These are phyloP conservation scores for Tetrapyrgos nigripes DNA, from an alignment of 1,284 basidiomycete genomes.

Conservation along the genomic window DNA sequence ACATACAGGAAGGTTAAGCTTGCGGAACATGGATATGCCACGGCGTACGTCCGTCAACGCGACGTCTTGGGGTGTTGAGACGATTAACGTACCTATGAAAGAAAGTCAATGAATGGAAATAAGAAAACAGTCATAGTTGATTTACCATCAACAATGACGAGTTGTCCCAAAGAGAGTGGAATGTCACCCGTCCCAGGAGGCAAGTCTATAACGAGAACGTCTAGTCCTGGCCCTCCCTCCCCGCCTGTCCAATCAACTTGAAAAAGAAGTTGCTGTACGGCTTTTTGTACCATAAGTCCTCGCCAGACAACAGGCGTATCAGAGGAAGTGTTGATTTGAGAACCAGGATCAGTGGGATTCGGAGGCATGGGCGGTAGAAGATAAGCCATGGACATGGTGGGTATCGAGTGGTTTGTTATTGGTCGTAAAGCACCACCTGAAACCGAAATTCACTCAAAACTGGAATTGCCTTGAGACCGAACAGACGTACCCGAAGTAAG, in stretches of 20 bases:
- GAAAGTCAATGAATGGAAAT: background rate
- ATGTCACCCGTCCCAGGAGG: constrained; percentile 98
- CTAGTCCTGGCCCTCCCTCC: constrained; percentile 58
- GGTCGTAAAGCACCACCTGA: constrained; percentile 84
- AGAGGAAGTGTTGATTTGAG: constrained; percentile 26
- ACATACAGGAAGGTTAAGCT: constrained; percentile 86
- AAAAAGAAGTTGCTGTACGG: constrained; percentile 95
- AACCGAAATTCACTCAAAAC: background rate
- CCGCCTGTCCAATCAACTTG: constrained; percentile 89
- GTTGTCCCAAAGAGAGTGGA: constrained; percentile 90
- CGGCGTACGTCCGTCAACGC: constrained; percentile 93
- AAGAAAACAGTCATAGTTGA: background rate
- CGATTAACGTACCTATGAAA: constrained; percentile 80
- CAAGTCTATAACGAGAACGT: constrained; percentile 94
- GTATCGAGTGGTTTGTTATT: constrained; percentile 87
- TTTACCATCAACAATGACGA: constrained; percentile 87
- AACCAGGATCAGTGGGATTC: constrained; percentile 36
- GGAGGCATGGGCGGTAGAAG: constrained; percentile 60
- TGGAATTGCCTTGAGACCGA: background rate
- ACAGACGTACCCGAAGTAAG: constrained; percentile 70
- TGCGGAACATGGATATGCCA: constrained; percentile 93
- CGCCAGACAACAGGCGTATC: constrained; percentile 94
- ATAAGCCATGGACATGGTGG: constrained; percentile 98
- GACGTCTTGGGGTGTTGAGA: constrained; percentile 96
- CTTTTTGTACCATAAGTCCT: constrained; percentile 99